Evolutionary conservation across 768 basidiomycete species (phyloP), one percentile per base, ranked within the genome.

Genomic region (Dentipellis fragilis): DNA sequence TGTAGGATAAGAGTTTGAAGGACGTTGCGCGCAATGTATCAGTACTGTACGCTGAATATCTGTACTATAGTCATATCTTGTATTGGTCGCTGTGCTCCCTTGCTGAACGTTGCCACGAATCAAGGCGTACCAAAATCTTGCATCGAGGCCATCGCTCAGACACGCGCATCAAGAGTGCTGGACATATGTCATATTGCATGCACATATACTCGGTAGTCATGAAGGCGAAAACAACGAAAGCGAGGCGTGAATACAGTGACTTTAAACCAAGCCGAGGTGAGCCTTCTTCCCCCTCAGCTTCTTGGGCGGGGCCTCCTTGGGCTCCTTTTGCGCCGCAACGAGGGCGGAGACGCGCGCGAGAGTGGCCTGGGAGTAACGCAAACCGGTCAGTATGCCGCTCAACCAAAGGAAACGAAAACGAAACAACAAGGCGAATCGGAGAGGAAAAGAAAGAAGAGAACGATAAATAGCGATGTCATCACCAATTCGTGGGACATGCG

Each of bases 341-440:
- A 91, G 75, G 45, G 87, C 85, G 58, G 87, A 88, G 23, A 83
- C 79, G 59, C 89, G 87, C 49, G 84, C 87, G 48, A 92, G 78
- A 58, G 83, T 76, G 58, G 85, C 85, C 89, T 91, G 12, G 2
- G 12, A 49, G 29, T 4, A 35, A 29, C 49, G 34, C 29, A 6
- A 6, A 29, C 17, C 19, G 1, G 39, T 4, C 36, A 29, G 21
- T 40, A 37, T 39, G 55, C 64, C 4, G 48, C 21, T 22, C 23
- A 49, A 14, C 29, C 29, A 35, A 6, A 16, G 48, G 2, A 37
- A 29, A 17, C 5, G n/a, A 46, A n/a, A 21, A 42, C 21, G 7
- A 55, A 16, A 39, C 52, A 46, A 19, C n/a, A n/a, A n/a, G n/a
- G n/a, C n/a, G n/a, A n/a, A n/a, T n/a, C n/a, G n/a, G 35, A 58